Evolutionary conservation across 2,329 filamentous ascomycete genomes (phyloP).

Genomic region (Colletotrichum musicola): DNA sequence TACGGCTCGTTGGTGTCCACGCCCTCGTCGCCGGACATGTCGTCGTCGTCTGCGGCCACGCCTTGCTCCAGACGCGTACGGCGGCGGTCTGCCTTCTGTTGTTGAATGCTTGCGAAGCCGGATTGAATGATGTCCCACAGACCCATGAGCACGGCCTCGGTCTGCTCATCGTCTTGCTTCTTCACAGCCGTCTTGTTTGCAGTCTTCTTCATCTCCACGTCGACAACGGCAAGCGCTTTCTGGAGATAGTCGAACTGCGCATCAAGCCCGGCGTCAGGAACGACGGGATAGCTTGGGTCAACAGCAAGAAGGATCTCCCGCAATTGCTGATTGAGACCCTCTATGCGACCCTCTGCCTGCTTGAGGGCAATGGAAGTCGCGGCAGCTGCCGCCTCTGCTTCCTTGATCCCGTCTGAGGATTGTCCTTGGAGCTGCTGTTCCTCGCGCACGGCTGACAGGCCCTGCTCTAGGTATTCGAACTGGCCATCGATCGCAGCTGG

Average conservation of each 20-base stretch:
- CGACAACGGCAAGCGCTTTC: conserved; percentile 66
- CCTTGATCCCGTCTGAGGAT: conserved; percentile 40
- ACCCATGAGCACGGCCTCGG: conserved; percentile 65
- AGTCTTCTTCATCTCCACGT: conserved; percentile 56
- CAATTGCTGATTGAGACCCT: conserved; percentile 74
- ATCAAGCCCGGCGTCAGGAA: conserved; percentile 72
- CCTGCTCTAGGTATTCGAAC: conserved; percentile 78
- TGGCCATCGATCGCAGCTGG: conserved; percentile 63
- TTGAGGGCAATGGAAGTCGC: conserved; percentile 44
- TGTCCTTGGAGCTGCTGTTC: conserved; percentile 64
- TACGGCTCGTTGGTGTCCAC: conserved; percentile 72
- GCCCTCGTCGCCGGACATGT: conserved; percentile 72
- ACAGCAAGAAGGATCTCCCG: conserved; percentile 67
- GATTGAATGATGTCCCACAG: conserved; percentile 70
- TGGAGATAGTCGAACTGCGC: conserved; percentile 79
- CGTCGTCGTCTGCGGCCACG: conserved; percentile 69
- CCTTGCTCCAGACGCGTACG: conserved; percentile 68
- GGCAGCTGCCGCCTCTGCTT: conserved; percentile 43
- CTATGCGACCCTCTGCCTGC: conserved; percentile 68
- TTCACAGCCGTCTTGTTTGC: conserved; percentile 45
- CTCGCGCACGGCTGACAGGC: conserved; percentile 70
- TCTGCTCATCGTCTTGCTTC: conserved; percentile 63
- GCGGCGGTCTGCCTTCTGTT: conserved; percentile 66
- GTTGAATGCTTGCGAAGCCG: conserved; percentile 68
- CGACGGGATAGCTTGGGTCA: conserved; percentile 64